phyloP scores from a whole-genome alignment of 805 yeast species.

The Starmerella bacillaris region DNA sequence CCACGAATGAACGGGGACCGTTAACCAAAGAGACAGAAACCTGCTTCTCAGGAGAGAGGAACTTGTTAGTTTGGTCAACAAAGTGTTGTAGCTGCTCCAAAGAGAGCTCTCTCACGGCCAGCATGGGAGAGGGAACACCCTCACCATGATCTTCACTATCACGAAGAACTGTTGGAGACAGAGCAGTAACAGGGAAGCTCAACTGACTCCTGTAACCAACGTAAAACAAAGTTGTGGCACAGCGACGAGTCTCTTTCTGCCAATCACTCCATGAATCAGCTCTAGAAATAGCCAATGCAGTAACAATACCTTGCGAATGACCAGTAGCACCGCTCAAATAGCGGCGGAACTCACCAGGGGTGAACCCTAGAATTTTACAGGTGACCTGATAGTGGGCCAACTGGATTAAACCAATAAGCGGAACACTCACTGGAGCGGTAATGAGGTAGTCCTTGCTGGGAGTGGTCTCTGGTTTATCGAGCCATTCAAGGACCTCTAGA shows the following conservation, averaged over 20 bases:
- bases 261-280: constrained; percentile 74
- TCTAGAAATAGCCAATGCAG: constrained; percentile 79
- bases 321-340: constrained; percentile 33
- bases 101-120: constrained; percentile 77
- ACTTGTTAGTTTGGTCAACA: constrained; percentile 77
- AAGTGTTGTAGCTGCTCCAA: constrained; percentile 58
- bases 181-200: constrained; percentile 79
- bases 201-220: constrained; percentile 84
- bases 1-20: constrained; percentile 90
- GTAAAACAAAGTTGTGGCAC: constrained; percentile 73
- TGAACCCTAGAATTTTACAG: constrained; percentile 61
- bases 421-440: constrained; percentile 87
- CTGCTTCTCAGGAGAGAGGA: constrained; percentile 80
- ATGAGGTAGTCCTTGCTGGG: constrained; percentile 80
- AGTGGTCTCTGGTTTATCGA: constrained; percentile 62
- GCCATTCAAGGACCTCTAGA: constrained; percentile 75
- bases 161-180: constrained; percentile 82
- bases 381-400: constrained; percentile 83
- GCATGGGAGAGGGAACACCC: constrained; percentile 95
- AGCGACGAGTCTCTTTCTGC: constrained; percentile 50
- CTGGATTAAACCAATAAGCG: constrained; percentile 92
- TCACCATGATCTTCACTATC: constrained; percentile 88
- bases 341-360: constrained; percentile 74
- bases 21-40: constrained; percentile 78
- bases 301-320: constrained; percentile 44